Conservation (phyloP, 345 rosid genomes). For the Eucalyptus brandiana region DNA sequence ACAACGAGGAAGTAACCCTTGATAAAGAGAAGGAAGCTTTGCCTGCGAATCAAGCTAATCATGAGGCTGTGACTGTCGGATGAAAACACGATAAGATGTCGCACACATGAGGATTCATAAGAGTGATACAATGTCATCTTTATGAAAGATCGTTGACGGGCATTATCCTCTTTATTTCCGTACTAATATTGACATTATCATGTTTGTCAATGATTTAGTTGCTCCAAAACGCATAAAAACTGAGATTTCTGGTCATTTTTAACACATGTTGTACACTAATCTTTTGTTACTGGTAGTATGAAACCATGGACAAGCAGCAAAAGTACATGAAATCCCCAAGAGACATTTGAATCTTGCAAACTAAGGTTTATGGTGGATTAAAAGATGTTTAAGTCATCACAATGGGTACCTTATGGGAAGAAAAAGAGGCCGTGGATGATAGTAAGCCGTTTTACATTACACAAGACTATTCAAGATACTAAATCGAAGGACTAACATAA, state of each 20-base stretch:
- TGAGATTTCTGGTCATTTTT: not conserved
- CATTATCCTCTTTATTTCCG: not conserved
- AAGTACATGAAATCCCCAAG: not conserved
- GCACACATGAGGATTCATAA: not conserved
- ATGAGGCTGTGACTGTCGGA: not conserved
- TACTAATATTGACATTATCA: not conserved
- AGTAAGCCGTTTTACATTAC: not conserved
- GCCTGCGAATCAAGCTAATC: not conserved
- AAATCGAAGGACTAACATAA: not conserved
- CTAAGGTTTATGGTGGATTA: not conserved
- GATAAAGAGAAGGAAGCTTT: not conserved
- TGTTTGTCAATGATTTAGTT: not conserved
- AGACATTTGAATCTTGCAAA: not conserved
- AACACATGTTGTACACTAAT: not conserved
- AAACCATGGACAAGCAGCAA: not conserved
- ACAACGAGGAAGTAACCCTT: conserved; percentile 29
- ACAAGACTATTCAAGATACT: not conserved
- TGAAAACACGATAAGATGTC: not conserved
- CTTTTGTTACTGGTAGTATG: not conserved
- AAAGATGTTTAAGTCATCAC: not conserved
- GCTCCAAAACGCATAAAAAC: not conserved
- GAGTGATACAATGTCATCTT: not conserved
- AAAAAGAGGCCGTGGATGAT: not conserved
- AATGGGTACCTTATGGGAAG: not conserved
- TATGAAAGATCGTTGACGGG: not conserved